Conservation (phyloP, 108 stramenopile species). For the Nitzschia inconspicua region DNA sequence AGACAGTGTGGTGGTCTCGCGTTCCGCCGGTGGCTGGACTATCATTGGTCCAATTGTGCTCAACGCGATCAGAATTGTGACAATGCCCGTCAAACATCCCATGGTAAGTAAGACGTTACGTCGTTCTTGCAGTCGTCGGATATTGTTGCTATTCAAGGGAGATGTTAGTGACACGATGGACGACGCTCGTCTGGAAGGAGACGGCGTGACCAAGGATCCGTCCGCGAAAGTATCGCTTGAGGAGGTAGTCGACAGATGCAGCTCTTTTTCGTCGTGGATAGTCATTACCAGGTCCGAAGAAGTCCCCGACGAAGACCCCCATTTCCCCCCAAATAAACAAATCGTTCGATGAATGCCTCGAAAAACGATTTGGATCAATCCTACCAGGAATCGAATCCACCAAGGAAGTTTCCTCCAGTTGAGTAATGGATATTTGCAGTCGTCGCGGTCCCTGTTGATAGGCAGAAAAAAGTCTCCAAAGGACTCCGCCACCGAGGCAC, state of each 20-base stretch:
- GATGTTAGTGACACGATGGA: background rate
- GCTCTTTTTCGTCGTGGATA: no score
- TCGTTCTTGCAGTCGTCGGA: no score
- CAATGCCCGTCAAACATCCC: slow-evolving; percentile 18
- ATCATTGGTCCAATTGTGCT: slow-evolving; percentile 39
- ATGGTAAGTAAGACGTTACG: slow-evolving; percentile 2
- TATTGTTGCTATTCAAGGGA: background rate
- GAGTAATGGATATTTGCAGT: slow-evolving; percentile 3
- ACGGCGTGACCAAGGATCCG: no score
- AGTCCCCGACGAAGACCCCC: background rate
- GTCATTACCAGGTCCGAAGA: no score
- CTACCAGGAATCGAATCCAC: slow-evolving; percentile 26
- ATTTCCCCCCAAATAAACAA: background rate
- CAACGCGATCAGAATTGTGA: slow-evolving; percentile 3
- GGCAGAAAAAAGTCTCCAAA: slow-evolving; percentile 7
- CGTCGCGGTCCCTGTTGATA: slow-evolving; percentile 9
- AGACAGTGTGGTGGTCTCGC: slow-evolving; percentile 15
- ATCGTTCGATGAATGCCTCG: background rate
- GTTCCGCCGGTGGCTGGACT: slow-evolving; percentile 12
- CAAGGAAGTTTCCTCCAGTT: slow-evolving; percentile 15
- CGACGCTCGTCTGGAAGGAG: background rate
- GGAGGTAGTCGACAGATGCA: background rate
- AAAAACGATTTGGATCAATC: slow-evolving; percentile 7
- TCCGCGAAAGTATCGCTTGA: background rate
- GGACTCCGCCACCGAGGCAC: slow-evolving; percentile 1